Base-by-base conservation (phyloP, 352 stramenopile species). In the Phytophthora vignae region DNA sequence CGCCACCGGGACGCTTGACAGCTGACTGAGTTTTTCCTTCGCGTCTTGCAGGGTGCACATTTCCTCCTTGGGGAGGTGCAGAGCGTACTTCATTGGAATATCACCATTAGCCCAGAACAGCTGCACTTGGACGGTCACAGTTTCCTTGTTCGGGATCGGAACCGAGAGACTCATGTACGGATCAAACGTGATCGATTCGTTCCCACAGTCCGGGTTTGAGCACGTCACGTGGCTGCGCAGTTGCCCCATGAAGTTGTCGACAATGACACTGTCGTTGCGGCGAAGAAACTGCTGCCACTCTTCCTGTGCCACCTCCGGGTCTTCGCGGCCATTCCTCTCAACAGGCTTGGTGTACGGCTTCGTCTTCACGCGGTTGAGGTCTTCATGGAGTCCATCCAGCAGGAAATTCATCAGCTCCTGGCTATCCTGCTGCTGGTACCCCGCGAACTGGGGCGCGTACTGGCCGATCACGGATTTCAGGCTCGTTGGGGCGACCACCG, bases 401-500 rank as follows among this genome's bases (percentile, higher is more conserved):
- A 98, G 73, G 54, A 97, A 98, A 58, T 92, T 94, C 78, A 98
- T 92, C 0, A 98, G 84, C 67, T 98, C 94, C 59, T 98, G 94
- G 62, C 88, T 95, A 65, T 98, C 93, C 42, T 98, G 92, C 61
- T 98, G 93, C 56, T 92, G 78, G 55, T 97, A 97, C 0, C 91
- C 93, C 1, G 89, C 85, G 74, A 98, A 97, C 64, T 97, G 92
- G 7, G 91, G 90, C 14, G 90, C 90, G 60, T 95, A 96, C 65
- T 95, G 79, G 0, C 90, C 90, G 52, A 96, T 96, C 12, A 95
- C 86, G 1, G 82, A 79, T 71, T 97, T 97, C n/a, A 96, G 68
- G 21, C 86, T 77, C 1, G 78, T 88, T 5, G 93, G 90, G 3
- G 85, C 82, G 4, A 97, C 86, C 10, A 95, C 83, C 5, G 81